Conservation (phyloP, 345 rosid genomes). For the Eucalyptus erythrocorys region DNA sequence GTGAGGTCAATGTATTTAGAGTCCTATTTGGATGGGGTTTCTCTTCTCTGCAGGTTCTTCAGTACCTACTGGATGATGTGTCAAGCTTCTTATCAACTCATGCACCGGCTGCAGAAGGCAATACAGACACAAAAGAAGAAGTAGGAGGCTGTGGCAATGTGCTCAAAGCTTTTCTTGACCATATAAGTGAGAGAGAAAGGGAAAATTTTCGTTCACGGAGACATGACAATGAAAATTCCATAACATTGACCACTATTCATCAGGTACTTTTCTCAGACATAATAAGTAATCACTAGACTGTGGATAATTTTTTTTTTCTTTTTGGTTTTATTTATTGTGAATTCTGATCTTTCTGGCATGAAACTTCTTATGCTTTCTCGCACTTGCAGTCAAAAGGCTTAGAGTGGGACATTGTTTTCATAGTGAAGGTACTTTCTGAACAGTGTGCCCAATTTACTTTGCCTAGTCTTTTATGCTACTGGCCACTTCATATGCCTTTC, state of each 20-base stretch:
- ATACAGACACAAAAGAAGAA: slow-evolving; percentile 14
- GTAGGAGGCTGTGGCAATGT: slow-evolving; percentile 40
- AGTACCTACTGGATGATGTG: slow-evolving; percentile 79
- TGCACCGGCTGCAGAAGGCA: slow-evolving; percentile 17
- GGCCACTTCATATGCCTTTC: background rate
- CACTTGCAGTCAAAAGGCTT: slow-evolving; percentile 89
- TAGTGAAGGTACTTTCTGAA: slow-evolving; percentile 58
- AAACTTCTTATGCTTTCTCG: background rate
- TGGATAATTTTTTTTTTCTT: background rate
- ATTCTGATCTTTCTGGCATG: background rate
- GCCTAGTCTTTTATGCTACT: background rate
- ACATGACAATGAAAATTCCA: slow-evolving; percentile 67
- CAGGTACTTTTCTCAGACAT: slow-evolving; percentile 36
- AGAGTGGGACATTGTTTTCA: slow-evolving; percentile 93
- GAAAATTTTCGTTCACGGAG: slow-evolving; percentile 66
- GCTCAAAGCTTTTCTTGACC: slow-evolving; percentile 53
- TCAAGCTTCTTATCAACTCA: slow-evolving; percentile 56
- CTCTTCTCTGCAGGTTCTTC: slow-evolving; percentile 61
- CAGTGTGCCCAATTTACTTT: background rate
- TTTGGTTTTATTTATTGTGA: background rate
- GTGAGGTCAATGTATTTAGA: background rate
- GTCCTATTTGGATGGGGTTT: background rate
- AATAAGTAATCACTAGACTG: background rate
- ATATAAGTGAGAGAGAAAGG: slow-evolving; percentile 52
- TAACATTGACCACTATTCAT: slow-evolving; percentile 92